Conservation (phyloP, 2,329 filamentous ascomycete species). For the Ophioceras dolichostomum region DNA sequence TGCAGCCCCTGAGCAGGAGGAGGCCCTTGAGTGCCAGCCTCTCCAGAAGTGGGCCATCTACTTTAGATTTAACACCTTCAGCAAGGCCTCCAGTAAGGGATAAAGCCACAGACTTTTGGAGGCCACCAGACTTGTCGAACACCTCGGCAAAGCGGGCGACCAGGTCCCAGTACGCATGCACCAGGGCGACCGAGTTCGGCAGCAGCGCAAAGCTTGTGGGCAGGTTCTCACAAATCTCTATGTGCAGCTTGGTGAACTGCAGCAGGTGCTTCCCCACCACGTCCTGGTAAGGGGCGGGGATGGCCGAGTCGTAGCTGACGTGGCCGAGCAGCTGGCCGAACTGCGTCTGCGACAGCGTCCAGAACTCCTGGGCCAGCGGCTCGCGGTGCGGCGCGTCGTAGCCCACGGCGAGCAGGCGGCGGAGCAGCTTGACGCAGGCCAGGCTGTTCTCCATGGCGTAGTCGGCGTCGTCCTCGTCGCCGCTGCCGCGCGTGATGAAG, state of each 20-base stretch:
- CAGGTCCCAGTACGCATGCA: slow-evolving; percentile 75
- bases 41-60: slow-evolving; percentile 57
- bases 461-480: slow-evolving; percentile 45
- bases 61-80: slow-evolving; percentile 33
- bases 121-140: slow-evolving; percentile 50
- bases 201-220: slow-evolving; percentile 74
- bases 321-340: slow-evolving; percentile 64
- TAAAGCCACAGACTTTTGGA: slow-evolving; percentile 30
- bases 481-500: slow-evolving; percentile 43
- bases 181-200: slow-evolving; percentile 65
- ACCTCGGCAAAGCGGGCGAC: slow-evolving; percentile 65
- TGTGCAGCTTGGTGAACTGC: slow-evolving; percentile 83
- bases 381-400: slow-evolving; percentile 79
- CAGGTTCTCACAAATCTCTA: slow-evolving; percentile 71
- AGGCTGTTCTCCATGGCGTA: slow-evolving; percentile 66
- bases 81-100: slow-evolving; percentile 14
- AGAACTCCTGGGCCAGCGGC: slow-evolving; percentile 64
- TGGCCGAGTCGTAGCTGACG: slow-evolving; percentile 41
- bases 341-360: slow-evolving; percentile 65
- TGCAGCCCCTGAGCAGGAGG: slow-evolving; percentile 67
- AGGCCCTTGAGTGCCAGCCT: slow-evolving; percentile 74
- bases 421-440: slow-evolving; percentile 64
- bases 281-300: slow-evolving; percentile 41
- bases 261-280: slow-evolving; percentile 75
- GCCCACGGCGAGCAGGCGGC: slow-evolving; percentile 66